Evolutionary conservation across 2,329 filamentous ascomycete species (phyloP).

Genomic region (Zasmidium cellare): DNA sequence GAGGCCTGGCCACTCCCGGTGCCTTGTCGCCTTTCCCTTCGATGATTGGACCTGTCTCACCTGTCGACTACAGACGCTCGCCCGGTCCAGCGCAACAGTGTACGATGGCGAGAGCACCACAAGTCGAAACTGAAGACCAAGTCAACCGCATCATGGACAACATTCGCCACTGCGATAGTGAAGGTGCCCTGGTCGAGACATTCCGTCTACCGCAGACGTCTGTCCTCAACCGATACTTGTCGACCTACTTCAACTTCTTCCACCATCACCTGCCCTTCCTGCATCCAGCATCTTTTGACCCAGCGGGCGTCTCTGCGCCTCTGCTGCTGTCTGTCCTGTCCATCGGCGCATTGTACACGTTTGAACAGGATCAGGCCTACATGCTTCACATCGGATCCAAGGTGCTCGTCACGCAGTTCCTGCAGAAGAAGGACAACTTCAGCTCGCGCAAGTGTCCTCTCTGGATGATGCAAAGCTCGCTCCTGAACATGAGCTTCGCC

Average conservation of each 20-base stretch:
- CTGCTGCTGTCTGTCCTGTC: conserved; percentile 87
- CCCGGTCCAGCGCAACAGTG: conserved; percentile 67
- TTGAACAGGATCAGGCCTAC: conserved; percentile 95
- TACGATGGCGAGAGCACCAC: conserved; percentile 70
- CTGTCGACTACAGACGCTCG: conserved; percentile 68
- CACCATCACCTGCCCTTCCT: conserved; percentile 96
- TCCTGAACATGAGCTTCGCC: conserved; percentile 98
- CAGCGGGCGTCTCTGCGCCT: conserved; percentile 75
- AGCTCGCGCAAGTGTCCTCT: conserved; percentile 95
- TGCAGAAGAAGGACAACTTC: conserved; percentile 98
- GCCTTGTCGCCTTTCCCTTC: conserved; percentile 72
- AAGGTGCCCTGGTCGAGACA: conserved; percentile 79
- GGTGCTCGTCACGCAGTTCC: conserved; percentile 92
- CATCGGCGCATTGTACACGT: conserved; percentile 93
- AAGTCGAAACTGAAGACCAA: conserved; percentile 81
- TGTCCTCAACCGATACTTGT: conserved; percentile 86
- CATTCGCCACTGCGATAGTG: conserved; percentile 76
- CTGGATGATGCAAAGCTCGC: conserved; percentile 96
- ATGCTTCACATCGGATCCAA: conserved; percentile 97
- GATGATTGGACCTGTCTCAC: conserved; percentile 67
- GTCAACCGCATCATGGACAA: conserved; percentile 82
- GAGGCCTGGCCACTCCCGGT: conserved; percentile 68
- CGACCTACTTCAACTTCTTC: conserved; percentile 95
- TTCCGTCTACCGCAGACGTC: conserved; percentile 82
- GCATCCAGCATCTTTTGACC: conserved; percentile 86